A percentile compares a stretch with the other conserved stretches of the same genome.
These are phyloP conservation scores for Besnoitia besnoiti DNA, from an alignment of 169 alveolate genomes.

Conservation along the genomic window DNA sequence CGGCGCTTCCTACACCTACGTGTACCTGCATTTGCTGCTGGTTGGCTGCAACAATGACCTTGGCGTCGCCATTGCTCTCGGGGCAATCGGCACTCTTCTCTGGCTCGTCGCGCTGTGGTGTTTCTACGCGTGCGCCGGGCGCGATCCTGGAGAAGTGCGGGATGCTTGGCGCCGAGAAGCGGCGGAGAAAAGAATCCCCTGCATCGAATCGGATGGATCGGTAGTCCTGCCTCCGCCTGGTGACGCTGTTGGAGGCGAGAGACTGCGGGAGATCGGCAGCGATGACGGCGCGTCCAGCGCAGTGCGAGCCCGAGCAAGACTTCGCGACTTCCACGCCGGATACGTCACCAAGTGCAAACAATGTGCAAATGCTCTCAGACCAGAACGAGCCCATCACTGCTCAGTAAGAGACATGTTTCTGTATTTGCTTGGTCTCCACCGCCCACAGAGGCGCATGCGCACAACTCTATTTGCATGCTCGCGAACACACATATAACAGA, in stretches of 20 bases:
- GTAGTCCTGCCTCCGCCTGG: neutral
- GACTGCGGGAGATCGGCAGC: neutral
- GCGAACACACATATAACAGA: neutral
- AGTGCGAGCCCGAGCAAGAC: neutral
- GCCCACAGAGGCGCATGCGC: neutral
- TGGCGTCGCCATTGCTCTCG: neutral
- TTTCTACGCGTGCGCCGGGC: constrained; percentile 7
- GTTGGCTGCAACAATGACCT: neutral
- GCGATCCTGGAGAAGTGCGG: neutral
- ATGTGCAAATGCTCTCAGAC: neutral
- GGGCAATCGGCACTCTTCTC: neutral
- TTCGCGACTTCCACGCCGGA: neutral
- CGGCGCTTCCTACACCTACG: neutral
- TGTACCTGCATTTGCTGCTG: neutral
- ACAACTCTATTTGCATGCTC: neutral
- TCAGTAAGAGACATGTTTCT: neutral
- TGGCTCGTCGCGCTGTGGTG: constrained; percentile 30
- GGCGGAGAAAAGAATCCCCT: neutral
- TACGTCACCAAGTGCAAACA: neutral
- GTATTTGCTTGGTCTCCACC: too few species aligned
- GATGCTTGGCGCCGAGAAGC: constrained; percentile 6
- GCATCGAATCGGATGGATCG: neutral
- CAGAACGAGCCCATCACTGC: constrained; percentile 37
- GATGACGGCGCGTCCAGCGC: neutral
- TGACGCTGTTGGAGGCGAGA: too few species aligned